Conservation (phyloP, 2,329 filamentous ascomycete species). For the Ilyonectria mors-panacis region DNA sequence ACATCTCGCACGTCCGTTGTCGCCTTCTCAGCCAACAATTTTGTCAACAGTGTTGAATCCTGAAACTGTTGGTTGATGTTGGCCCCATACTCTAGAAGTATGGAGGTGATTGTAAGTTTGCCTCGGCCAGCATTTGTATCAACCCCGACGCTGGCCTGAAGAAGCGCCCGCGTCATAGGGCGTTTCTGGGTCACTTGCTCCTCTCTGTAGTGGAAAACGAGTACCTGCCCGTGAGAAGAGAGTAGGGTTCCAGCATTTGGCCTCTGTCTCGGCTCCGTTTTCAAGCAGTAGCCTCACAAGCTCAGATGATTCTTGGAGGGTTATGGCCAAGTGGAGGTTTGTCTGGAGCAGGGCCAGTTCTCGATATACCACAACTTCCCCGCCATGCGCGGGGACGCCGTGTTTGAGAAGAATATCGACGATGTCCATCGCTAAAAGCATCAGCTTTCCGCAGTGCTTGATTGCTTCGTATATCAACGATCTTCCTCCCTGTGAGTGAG, state of each 20-base stretch:
- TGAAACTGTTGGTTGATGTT: background rate
- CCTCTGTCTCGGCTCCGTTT: slow-evolving; percentile 11
- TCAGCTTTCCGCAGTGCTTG: background rate
- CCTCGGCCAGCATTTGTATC: background rate
- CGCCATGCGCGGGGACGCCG: slow-evolving; percentile 14
- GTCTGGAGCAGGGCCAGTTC: background rate
- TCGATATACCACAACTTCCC: background rate
- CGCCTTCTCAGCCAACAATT: background rate
- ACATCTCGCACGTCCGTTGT: background rate
- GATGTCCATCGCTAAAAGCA: background rate
- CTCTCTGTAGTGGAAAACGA: background rate
- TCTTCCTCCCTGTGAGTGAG: background rate
- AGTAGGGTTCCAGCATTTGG: slow-evolving; percentile 4
- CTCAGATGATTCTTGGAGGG: background rate
- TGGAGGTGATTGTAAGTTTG: background rate
- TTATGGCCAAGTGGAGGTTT: slow-evolving; percentile 3
- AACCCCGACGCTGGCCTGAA: background rate
- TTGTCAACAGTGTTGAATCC: background rate
- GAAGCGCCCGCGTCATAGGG: background rate
- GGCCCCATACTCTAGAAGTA: background rate
- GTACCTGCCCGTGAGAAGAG: background rate
- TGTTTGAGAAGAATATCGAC: slow-evolving; percentile 7
- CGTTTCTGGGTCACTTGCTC: background rate
- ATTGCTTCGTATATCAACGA: slow-evolving; percentile 22
- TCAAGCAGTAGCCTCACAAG: slow-evolving; percentile 3